Evolutionary conservation across 441 rosid species (phyloP).

Genomic region (Omphalea diandra): DNA sequence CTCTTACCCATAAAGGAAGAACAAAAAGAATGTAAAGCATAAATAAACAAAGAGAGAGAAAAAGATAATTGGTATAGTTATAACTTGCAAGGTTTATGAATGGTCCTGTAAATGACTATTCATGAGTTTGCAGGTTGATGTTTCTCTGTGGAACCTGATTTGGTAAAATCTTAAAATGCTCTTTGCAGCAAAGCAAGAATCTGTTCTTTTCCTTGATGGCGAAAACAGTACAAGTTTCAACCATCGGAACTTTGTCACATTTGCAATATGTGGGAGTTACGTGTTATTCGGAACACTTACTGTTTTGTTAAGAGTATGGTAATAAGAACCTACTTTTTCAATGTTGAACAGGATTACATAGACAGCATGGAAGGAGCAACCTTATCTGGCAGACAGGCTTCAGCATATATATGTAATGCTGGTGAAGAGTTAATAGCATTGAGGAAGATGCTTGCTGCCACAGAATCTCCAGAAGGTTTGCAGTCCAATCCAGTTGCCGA

Average conservation of each 20-base stretch:
- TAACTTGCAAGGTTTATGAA: no score
- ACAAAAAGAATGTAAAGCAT: no score
- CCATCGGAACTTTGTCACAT: neutral
- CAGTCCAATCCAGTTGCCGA: slow-evolving; percentile 34
- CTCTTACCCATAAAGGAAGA: neutral
- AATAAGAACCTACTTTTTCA: neutral
- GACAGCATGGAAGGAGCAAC: slow-evolving; percentile 99
- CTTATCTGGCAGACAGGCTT: slow-evolving; percentile 85
- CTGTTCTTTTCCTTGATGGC: neutral
- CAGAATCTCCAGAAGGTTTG: slow-evolving; percentile 33
- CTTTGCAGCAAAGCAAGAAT: neutral
- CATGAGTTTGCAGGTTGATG: neutral
- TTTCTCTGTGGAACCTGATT: neutral
- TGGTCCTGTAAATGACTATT: neutral
- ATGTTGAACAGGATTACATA: slow-evolving; percentile 72
- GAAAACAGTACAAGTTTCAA: neutral
- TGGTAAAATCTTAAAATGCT: neutral
- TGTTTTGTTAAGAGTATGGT: neutral
- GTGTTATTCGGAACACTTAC: neutral
- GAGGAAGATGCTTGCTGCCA: slow-evolving; percentile 50
- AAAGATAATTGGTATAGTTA: neutral
- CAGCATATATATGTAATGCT: slow-evolving; percentile 75
- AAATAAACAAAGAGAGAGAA: neutral
- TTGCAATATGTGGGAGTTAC: neutral
- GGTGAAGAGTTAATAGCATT: slow-evolving; percentile 78